A percentile compares a stretch with the other conserved stretches of the same genome.
phyloP scores from a whole-genome alignment of 176 grass and related monocot species.

The maize (Zea mays) region DNA sequence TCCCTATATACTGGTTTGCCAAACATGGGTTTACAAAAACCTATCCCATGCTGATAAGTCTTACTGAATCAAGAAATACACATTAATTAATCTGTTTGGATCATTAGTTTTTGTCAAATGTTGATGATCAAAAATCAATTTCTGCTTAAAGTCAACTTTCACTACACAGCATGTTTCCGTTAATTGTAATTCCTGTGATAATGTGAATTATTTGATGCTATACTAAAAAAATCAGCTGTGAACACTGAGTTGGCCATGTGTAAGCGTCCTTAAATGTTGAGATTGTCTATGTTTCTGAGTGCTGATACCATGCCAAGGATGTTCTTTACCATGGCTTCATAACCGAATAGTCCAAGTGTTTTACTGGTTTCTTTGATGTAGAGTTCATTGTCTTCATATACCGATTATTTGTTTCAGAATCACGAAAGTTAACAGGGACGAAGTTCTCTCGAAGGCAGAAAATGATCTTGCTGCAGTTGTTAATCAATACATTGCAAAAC shows the following conservation, averaged over 20 bases:
- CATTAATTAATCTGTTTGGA: constrained; percentile 32
- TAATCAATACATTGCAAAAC: constrained; percentile 71
- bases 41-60: background rate
- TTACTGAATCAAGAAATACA: constrained; percentile 13
- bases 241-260: background rate
- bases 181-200: constrained; percentile 14
- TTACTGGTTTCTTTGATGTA: constrained; percentile 32
- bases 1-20: background rate
- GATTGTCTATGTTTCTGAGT: background rate
- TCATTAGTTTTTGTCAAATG: constrained; percentile 22
- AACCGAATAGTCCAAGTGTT: background rate
- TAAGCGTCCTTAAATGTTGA: constrained; percentile 13
- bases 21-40: constrained; percentile 11
- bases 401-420: constrained; percentile 61
- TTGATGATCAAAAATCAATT: constrained; percentile 26
- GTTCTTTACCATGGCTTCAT: background rate
- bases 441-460: constrained; percentile 87
- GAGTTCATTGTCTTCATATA: constrained; percentile 32
- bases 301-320: background rate
- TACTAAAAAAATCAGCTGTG: constrained; percentile 5
- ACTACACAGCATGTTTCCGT: background rate
- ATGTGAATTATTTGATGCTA: constrained; percentile 9
- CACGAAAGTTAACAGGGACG: constrained; percentile 80
- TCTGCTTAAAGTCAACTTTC: constrained; percentile 24
- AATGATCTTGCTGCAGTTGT: constrained; percentile 82